Evolutionary conservation across 2,329 filamentous ascomycete genomes (phyloP).

Genomic region (Trichoderma semiorbis): DNA sequence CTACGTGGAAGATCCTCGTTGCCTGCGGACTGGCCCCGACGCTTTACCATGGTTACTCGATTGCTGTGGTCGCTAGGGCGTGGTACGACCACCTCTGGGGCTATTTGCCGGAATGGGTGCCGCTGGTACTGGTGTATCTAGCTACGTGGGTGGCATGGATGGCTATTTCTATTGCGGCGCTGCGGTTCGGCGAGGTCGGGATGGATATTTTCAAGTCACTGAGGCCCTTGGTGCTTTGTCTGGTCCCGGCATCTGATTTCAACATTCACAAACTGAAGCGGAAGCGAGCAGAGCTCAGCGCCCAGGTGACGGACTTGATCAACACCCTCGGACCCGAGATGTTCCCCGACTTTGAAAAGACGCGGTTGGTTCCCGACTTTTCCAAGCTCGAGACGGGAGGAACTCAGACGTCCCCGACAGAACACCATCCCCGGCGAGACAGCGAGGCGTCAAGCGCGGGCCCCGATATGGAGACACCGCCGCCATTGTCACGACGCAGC

Average conservation of each 20-base stretch:
- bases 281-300: conserved; percentile 69
- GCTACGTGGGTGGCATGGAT: conserved; percentile 79
- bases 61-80: conserved; percentile 70
- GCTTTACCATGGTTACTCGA: conserved; percentile 78
- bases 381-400: conserved; percentile 36
- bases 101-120: conserved; percentile 74
- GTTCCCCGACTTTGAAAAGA: conserved; percentile 90
- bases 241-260: conserved; percentile 81
- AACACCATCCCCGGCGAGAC: conserved; percentile 39
- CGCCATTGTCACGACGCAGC: conserved; percentile 43
- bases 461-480: conserved; percentile 38
- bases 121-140: conserved; percentile 72
- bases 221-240: conserved; percentile 77
- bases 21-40: conserved; percentile 77
- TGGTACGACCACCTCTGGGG: conserved; percentile 80
- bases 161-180: conserved; percentile 83
- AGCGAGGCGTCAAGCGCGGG: conserved; percentile 47
- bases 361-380: conserved; percentile 63
- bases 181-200: conserved; percentile 94
- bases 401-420: conserved; percentile 22
- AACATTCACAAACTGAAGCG: conserved; percentile 75
- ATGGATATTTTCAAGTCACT: conserved; percentile 98
- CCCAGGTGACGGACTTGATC: conserved; percentile 84
- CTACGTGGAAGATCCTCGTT: conserved; percentile 92
- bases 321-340: conserved; percentile 94